Evolutionary conservation across 129 eudicot genomes (phyloP).

Genomic region (Chrysanthemum lavandulifolium): DNA sequence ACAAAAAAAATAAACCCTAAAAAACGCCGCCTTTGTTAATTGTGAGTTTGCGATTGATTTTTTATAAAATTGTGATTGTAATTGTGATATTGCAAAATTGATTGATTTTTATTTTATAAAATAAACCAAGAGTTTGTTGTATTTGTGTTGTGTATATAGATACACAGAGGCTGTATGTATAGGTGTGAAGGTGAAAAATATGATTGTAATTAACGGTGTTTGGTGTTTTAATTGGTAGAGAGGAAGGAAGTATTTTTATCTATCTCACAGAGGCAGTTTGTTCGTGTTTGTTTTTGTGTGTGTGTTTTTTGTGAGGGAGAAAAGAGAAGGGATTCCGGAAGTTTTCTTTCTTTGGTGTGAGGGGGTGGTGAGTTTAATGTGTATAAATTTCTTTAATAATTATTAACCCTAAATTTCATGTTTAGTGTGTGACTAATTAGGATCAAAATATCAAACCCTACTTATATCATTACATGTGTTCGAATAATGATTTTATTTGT

Average conservation of each 20-base stretch:
- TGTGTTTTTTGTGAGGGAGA: conserved; percentile 14
- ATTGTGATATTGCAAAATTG: conserved; percentile 9
- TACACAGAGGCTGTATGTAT: conserved; percentile 28
- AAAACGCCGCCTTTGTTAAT: conserved; percentile 38
- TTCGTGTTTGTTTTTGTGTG: conserved; percentile 21
- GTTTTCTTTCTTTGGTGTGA: conserved; percentile 28
- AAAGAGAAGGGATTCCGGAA: conserved; percentile 24
- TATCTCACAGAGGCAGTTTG: not conserved
- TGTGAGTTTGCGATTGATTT: conserved; percentile 18
- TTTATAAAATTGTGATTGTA: not conserved
- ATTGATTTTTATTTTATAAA: not conserved
- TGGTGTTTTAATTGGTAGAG: conserved; percentile 5
- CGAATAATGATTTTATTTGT: too few relatives aligned
- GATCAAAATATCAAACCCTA: too few relatives aligned
- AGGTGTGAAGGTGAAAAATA: not conserved
- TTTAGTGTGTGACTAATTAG: too few relatives aligned
- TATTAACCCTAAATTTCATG: not conserved
- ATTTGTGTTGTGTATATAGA: conserved; percentile 20
- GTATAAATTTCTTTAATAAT: conserved; percentile 8
- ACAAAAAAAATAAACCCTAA: conserved; percentile 29
- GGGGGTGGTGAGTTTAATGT: conserved; percentile 14
- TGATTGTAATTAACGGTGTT: conserved; percentile 3
- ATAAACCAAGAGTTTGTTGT: conserved; percentile 18
- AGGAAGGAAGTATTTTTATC: conserved; percentile 19
- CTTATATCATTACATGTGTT: too few relatives aligned